A percentile compares a stretch with the other conserved stretches of the same genome.
Conservation (phyloP, 192 early-diverging fungal genomes). For the Backusella mclennaniae region DNA sequence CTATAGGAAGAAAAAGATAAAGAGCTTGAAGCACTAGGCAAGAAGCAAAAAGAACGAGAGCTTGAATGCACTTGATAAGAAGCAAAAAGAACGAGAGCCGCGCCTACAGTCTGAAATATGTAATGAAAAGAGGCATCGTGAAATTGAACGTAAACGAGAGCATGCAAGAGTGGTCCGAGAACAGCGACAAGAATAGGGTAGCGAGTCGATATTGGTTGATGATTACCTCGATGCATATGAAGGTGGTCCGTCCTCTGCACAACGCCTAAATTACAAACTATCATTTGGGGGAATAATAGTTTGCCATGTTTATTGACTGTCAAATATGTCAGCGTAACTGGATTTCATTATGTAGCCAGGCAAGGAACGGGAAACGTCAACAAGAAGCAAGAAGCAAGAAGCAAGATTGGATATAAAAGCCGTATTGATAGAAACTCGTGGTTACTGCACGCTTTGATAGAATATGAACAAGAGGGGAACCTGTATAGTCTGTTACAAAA, state of each 20-base stretch:
- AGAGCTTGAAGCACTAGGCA: conserved; percentile 28
- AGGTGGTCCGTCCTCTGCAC: conserved; percentile 8
- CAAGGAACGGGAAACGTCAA: no score
- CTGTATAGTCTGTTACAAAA: conserved; percentile 59
- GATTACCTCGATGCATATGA: conserved; percentile 10
- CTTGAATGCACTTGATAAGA: conserved; percentile 27
- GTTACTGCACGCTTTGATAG: conserved; percentile 53
- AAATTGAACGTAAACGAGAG: conserved; percentile 29
- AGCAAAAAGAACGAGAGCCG: conserved; percentile 37
- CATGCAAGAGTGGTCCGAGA: conserved; percentile 25
- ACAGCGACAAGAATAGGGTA: conserved; percentile 14
- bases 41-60: conserved; percentile 42
- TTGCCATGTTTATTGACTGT: conserved; percentile 20
- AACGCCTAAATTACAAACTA: conserved; percentile 38
- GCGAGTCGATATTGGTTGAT: conserved; percentile 19
- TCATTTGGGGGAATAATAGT: background rate
- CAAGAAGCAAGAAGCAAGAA: no score
- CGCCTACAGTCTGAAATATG: conserved; percentile 33
- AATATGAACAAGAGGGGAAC: conserved; percentile 48
- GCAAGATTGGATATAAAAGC: conserved; percentile 47
- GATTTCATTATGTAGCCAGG: conserved; percentile 45
- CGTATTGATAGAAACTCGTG: conserved; percentile 25
- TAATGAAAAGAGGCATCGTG: conserved; percentile 31
- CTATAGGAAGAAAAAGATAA: conserved; percentile 45
- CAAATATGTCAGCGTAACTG: conserved; percentile 39